Evolutionary conservation across 345 rosid species (phyloP).

Genomic region (Populus euphratica): DNA sequence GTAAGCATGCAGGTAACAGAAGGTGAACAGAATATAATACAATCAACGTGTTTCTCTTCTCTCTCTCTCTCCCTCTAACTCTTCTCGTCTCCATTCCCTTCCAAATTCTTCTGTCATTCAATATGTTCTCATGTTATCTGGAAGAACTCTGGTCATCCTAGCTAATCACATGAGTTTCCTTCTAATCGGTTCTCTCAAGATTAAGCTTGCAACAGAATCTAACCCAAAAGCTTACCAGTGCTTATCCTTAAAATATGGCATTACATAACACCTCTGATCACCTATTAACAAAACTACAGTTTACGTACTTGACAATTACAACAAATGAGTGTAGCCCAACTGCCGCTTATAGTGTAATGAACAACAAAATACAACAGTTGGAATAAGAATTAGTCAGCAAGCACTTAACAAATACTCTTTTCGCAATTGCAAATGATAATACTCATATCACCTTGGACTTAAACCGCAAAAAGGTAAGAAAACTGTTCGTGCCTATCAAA

Average conservation of each 20-base stretch:
- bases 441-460: not conserved
- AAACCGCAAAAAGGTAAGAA: not conserved
- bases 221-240: not conserved
- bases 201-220: too few relatives aligned
- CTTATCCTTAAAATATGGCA: not conserved
- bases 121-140: too few relatives aligned
- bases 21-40: too few relatives aligned
- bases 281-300: not conserved
- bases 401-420: not conserved
- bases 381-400: not conserved
- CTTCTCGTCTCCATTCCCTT: too few relatives aligned
- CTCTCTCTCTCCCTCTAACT: too few relatives aligned
- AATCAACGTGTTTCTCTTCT: too few relatives aligned
- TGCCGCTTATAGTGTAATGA: not conserved
- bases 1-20: too few relatives aligned
- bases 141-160: too few relatives aligned
- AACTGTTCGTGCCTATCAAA: not conserved
- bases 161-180: too few relatives aligned
- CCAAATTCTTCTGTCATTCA: too few relatives aligned
- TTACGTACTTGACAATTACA: not conserved
- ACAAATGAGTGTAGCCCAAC: not conserved
- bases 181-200: too few relatives aligned
- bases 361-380: not conserved
- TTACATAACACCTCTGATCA: not conserved
- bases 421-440: not conserved